phyloP scores from a whole-genome alignment of 164 flowering plant species.

The Amborella trichopoda region DNA sequence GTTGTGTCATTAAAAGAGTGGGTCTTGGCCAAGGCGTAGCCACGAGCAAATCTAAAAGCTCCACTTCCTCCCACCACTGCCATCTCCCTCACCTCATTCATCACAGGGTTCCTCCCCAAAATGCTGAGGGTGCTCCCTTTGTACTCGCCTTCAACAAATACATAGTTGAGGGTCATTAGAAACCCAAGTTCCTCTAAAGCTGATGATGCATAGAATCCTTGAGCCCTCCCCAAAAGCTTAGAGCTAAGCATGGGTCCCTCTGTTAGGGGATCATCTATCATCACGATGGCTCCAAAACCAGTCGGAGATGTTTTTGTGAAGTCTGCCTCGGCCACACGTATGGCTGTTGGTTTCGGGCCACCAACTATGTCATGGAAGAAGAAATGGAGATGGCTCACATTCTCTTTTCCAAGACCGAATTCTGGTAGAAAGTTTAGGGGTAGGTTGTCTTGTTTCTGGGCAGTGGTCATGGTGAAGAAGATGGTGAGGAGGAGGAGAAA shows the following conservation, averaged over 20 bases:
- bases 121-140: constrained; percentile 9
- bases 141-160: constrained; percentile 2
- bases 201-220: neutral
- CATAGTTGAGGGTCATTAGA: constrained; percentile 4
- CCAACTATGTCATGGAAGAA: constrained; percentile 3
- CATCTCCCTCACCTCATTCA: constrained; percentile 1
- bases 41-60: constrained; percentile 4
- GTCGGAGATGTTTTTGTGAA: neutral
- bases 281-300: neutral
- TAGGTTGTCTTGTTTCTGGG: too few species aligned
- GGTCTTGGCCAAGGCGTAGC: constrained; percentile 2
- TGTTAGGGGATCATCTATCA: constrained; percentile 2
- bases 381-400: constrained; percentile 6
- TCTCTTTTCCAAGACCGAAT: too few species aligned
- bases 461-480: too few species aligned
- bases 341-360: neutral
- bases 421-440: too few species aligned
- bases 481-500: too few species aligned
- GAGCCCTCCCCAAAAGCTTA: constrained; percentile 3
- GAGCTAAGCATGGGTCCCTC: constrained; percentile 2
- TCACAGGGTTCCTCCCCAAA: constrained; percentile 1
- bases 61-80: constrained; percentile 6
- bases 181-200: neutral
- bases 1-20: neutral
- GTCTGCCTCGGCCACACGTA: constrained; percentile 2